phyloP scores from a whole-genome alignment of 768 basidiomycete species.

The Boletus tylopilopsis region DNA sequence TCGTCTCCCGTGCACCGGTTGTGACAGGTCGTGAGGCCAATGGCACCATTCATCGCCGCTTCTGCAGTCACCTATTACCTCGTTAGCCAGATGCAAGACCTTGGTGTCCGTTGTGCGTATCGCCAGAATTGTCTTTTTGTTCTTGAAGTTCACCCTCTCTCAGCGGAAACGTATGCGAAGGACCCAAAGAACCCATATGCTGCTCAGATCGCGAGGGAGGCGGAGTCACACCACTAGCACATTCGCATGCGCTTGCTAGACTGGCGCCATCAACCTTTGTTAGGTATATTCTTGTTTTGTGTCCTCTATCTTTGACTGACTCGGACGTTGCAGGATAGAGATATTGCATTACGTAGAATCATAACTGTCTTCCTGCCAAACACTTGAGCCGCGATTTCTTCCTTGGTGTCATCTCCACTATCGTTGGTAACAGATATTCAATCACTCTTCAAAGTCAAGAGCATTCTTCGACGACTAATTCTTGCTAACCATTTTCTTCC shows the following conservation, averaged over 20 bases:
- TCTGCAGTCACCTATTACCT: conserved; percentile 62
- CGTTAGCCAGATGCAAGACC: conserved; percentile 63
- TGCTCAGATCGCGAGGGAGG: conserved; percentile 66
- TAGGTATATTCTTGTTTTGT: background rate
- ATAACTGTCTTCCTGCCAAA: conserved; percentile 5
- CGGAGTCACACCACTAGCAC: conserved; percentile 40
- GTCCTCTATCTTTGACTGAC: background rate
- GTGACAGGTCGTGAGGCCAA: conserved; percentile 63
- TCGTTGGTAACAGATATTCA: no score
- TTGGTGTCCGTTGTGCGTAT: conserved; percentile 66
- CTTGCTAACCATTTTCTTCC: background rate
- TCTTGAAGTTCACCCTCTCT: conserved; percentile 1
- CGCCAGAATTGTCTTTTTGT: background rate
- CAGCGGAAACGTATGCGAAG: conserved; percentile 65
- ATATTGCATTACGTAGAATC: conserved; percentile 17
- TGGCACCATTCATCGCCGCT: conserved; percentile 80
- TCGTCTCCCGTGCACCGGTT: no score
- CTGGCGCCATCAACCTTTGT: background rate
- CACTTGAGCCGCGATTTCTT: background rate
- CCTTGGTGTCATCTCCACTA: no score
- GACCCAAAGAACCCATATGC: conserved; percentile 85
- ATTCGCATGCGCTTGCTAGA: background rate
- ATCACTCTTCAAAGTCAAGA: no score
- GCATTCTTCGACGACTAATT: background rate
- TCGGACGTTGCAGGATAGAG: conserved; percentile 6